A percentile compares a stretch with the other conserved stretches of the same genome.
phyloP scores from a whole-genome alignment of 768 basidiomycete species.

The Panaeolus cyanescens region DNA sequence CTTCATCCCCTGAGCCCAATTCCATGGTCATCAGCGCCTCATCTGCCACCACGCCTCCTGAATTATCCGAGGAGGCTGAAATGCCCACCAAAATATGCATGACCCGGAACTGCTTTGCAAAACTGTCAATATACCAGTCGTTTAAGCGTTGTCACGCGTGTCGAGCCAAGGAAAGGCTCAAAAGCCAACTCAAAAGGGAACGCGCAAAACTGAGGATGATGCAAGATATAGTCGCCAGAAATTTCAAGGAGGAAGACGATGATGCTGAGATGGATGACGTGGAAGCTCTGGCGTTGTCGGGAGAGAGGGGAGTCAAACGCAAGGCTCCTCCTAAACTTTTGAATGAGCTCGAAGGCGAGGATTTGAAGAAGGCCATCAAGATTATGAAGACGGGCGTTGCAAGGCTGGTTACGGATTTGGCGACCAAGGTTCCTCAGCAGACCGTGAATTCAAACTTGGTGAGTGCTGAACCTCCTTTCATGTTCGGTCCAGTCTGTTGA shows the following conservation, averaged over 20 bases:
- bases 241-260: neutral
- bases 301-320: neutral
- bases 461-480: neutral
- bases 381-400: constrained; percentile 22
- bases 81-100: neutral
- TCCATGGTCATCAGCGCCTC: neutral
- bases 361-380: constrained; percentile 13
- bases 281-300: neutral
- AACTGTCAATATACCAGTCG: neutral
- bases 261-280: neutral
- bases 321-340: constrained; percentile 12
- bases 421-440: neutral
- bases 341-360: constrained; percentile 18
- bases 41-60: neutral
- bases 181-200: neutral
- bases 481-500: neutral
- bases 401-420: constrained; percentile 6
- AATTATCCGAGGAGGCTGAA: no score
- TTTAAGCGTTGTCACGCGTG: neutral
- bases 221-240: no score
- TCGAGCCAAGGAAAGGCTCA: neutral
- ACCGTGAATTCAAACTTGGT: neutral
- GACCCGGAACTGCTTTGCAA: neutral
- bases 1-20: neutral
- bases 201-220: neutral